These are phyloP conservation scores for Xerocomellus amylosporus DNA, from an alignment of 768 basidiomycete genomes.

Conservation along the genomic window DNA sequence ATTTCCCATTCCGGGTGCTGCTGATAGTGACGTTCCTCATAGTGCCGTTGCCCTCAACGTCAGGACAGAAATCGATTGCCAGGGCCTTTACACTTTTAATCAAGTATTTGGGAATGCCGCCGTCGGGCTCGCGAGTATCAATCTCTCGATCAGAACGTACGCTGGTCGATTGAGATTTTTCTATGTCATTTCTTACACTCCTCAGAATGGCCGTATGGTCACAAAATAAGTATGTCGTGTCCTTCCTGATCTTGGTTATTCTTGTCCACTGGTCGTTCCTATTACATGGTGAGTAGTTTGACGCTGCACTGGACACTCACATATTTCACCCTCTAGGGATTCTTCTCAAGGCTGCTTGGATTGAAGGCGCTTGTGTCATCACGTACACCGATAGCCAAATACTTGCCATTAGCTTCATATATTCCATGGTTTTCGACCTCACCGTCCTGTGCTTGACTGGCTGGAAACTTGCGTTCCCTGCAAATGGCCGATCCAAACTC, in stretches of 20 bases:
- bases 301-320: neutral
- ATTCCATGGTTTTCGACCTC: constrained; percentile 72
- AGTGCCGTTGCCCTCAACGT: constrained; percentile 61
- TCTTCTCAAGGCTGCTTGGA: constrained; percentile 58
- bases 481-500: constrained; percentile 52
- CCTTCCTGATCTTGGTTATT: constrained; percentile 53
- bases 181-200: neutral
- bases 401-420: constrained; percentile 67
- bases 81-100: constrained; percentile 67
- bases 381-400: constrained; percentile 55
- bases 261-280: constrained; percentile 72
- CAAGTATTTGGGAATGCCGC: constrained; percentile 63
- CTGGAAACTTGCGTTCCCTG: constrained; percentile 51
- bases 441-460: constrained; percentile 58
- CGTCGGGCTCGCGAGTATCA: constrained; percentile 69
- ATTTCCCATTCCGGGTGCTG: neutral
- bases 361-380: constrained; percentile 53
- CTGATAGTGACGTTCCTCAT: neutral
- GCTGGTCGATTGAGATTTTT: constrained; percentile 18
- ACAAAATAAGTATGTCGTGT: constrained; percentile 50
- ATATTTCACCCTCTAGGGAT: constrained; percentile 39
- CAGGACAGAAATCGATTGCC: constrained; percentile 59
- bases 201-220: constrained; percentile 70
- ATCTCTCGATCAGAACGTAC: constrained; percentile 66
- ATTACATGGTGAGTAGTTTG: constrained; percentile 48